A percentile compares a stretch with the other conserved stretches of the same genome.
phyloP scores from a whole-genome alignment of 371 early-diverging fungal species.

The Mortierella sp. region DNA sequence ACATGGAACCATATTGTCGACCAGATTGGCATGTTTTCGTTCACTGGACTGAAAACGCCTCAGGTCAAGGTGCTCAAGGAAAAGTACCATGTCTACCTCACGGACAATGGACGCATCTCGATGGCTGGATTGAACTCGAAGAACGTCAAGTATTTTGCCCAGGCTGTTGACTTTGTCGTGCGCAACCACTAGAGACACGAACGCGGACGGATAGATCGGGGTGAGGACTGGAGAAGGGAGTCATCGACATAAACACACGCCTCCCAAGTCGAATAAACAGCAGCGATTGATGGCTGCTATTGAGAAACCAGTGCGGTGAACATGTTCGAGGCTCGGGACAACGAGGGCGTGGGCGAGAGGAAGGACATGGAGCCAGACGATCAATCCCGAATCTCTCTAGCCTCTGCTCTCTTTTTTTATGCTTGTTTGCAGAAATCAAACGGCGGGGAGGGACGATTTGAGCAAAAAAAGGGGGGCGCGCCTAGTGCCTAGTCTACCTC shows the following conservation, averaged over 20 bases:
- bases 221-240: background rate
- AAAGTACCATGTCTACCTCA: constrained; percentile 93
- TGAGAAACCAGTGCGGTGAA: background rate
- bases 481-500: too few species aligned
- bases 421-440: background rate
- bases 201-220: background rate
- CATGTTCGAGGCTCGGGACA: background rate
- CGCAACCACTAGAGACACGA: constrained; percentile 55
- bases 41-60: constrained; percentile 79
- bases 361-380: background rate
- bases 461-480: background rate
- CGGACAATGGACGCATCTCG: constrained; percentile 95
- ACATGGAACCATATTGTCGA: constrained; percentile 94
- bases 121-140: constrained; percentile 92
- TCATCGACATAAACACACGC: background rate
- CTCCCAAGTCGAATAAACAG: background rate
- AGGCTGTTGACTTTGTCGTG: constrained; percentile 81
- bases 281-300: background rate
- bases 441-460: background rate
- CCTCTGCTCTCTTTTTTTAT: background rate
- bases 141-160: constrained; percentile 92
- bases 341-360: background rate
- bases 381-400: background rate
- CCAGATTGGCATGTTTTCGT: constrained; percentile 99
- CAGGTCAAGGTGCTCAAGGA: constrained; percentile 85